Base-by-base conservation (phyloP, 2,329 filamentous ascomycete species). In the Colletotrichum filicis region DNA sequence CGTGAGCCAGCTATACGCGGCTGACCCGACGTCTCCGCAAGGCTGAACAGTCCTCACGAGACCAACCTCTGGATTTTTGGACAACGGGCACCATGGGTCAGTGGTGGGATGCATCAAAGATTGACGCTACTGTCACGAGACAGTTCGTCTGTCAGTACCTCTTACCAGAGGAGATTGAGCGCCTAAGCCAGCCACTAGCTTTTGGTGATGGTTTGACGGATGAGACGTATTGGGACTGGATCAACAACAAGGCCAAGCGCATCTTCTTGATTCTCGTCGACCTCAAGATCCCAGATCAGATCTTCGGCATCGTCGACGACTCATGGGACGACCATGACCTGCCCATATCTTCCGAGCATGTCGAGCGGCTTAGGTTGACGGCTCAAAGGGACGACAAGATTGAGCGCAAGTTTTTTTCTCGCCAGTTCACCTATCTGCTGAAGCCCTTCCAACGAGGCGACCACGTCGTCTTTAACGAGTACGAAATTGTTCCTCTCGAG, bases 201-300 rank as follows among this genome's bases (percentile, higher is more conserved):
- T 94, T 94, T 80, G 92, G 92, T 35, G 91, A 91, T 76, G 90
- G 90, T 68, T 81, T 90, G 69, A 94, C 92, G 4, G 91, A 94
- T 80, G 89, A 92, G 74, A 94, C 92, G 1, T 95, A 95, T 79
- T 91, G 93, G 85, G 92, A 95, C 79, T 94, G 93, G 92, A 94
- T 95, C 70, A 83, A 93, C 59, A 85, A 89, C 68, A 92, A 92
- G 76, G 91, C 92, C 7, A 92, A 91, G 78, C 87, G 91, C 59
- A 85, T 95, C 52, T 95, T 95, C 78, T 84, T 95, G 59, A 91
- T 94, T 52, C 85, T 95, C 30, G 86, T 91, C 66, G 92, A 95
- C 77, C 84, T 94, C 28, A 91, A 91, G 37, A 87, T 93, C 12
- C 89, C 93, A 0, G 92, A 93, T 76, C 92, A 93, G 79, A 94